phyloP scores from a whole-genome alignment of 352 stramenopile species.

The Pilasporangium apinafurcum region DNA sequence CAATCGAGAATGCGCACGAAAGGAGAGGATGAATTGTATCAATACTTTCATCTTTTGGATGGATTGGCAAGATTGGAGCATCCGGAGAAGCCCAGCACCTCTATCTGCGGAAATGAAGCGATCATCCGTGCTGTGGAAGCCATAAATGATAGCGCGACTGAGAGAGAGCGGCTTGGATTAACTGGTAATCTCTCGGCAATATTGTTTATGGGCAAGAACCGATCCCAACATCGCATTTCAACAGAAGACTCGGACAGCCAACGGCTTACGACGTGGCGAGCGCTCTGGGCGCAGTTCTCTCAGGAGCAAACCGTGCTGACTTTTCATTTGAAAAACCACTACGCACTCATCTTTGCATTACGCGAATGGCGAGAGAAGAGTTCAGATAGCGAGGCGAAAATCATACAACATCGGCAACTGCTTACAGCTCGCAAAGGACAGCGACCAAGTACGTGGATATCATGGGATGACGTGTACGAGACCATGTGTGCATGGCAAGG shows the following conservation, averaged over 20 bases:
- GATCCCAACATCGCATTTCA: neutral
- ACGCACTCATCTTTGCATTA: slow-evolving; percentile 62
- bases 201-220: slow-evolving; percentile 3
- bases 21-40: slow-evolving; percentile 10
- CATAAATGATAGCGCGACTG: neutral
- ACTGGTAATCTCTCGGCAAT: neutral
- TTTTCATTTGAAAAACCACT: slow-evolving; percentile 80
- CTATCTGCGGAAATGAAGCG: slow-evolving; percentile 57
- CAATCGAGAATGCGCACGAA: neutral
- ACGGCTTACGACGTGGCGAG: slow-evolving; percentile 5
- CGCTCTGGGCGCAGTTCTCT: slow-evolving; percentile 13
- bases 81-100: slow-evolving; percentile 46
- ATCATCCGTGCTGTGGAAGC: slow-evolving; percentile 26
- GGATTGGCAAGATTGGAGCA: slow-evolving; percentile 39
- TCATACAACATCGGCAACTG: slow-evolving; percentile 19
- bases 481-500: slow-evolving; percentile 55
- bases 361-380: slow-evolving; percentile 30
- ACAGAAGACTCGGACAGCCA: slow-evolving; percentile 4
- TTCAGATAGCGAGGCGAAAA: neutral
- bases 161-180: neutral
- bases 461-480: slow-evolving; percentile 39
- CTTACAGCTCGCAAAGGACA: slow-evolving; percentile 62
- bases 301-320: slow-evolving; percentile 22
- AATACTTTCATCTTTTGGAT: slow-evolving; percentile 43
- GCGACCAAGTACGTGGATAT: slow-evolving; percentile 48